Evolutionary conservation across 73 alveolate species (phyloP), one percentile per base, ranked within the genome.

Genomic region (Halteria grandinella): DNA sequence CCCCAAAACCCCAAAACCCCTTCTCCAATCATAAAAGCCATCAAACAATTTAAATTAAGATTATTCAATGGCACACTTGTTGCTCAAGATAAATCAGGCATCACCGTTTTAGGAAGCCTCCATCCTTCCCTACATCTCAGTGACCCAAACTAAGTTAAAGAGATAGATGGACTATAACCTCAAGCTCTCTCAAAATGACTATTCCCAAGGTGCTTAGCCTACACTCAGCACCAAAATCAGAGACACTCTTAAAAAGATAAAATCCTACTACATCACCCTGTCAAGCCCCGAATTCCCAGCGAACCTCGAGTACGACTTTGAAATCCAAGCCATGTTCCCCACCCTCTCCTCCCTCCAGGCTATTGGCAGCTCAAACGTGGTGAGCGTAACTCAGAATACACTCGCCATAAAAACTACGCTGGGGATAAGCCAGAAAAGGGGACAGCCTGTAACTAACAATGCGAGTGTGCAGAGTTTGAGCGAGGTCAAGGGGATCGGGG

Each of bases 271-370:
- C 29, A 59, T n/a, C n/a, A n/a, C n/a, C n/a, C n/a, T n/a, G n/a
- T n/a, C 37, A 49, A 60, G 23, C 37, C 43, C n/a, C 43, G 77
- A 37, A 18, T 37, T 60, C 48, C 59, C n/a, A n/a, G n/a, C n/a
- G n/a, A n/a, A n/a, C n/a, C n/a, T n/a, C n/a, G n/a, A 60, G 40
- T 60, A 60, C 29, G 57, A 60, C 14, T 60, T 4, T 60, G 77
- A 60, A 25, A 60, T 60, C 8, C 6, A 44, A 21, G 27, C 3
- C 10, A 3, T 15, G 11, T 15, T 17, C 1, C 12, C 28, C 2
- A 36, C n/a, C 43, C 24, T 36, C 12, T 11, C 43, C 14, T 15
- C 15, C 4, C 18, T 60, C 2, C 37, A 40, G 24, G 39, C 59
- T 10, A 37, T 14, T 7, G n/a, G n/a, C n/a, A n/a, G n/a, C n/a